Conservation (phyloP, 106 monocot genomes). For the Acanthochlamys bracteata region DNA sequence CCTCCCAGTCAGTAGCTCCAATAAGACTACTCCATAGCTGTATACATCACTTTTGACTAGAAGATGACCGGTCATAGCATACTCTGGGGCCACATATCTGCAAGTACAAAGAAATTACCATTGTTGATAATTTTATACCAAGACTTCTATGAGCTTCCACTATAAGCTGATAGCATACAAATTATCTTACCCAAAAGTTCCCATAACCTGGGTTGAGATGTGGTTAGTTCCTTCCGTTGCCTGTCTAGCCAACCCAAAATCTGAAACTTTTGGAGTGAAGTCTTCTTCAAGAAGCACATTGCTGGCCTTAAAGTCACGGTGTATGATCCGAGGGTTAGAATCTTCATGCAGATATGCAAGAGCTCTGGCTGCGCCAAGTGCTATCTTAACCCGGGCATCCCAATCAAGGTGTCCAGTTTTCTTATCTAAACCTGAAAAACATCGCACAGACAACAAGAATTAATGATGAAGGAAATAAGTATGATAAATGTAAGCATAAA, state of each 20-base stretch:
- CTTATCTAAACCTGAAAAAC: conserved; percentile 62
- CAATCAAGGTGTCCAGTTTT: conserved; percentile 44
- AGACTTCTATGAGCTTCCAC: no score
- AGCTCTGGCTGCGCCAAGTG: conserved; percentile 91
- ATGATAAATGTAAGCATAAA: no score
- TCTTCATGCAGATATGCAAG: conserved; percentile 95
- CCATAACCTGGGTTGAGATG: conserved; percentile 90
- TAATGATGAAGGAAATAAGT: no score
- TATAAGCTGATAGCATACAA: not conserved
- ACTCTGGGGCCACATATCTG: conserved; percentile 98
- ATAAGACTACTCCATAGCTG: conserved; percentile 88
- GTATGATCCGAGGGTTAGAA: conserved; percentile 93
- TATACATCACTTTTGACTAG: conserved; percentile 96
- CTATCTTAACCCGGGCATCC: conserved; percentile 92
- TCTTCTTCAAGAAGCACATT: conserved; percentile 88
- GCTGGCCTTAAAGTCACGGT: conserved; percentile 94
- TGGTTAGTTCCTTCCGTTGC: conserved; percentile 80
- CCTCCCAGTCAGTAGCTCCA: conserved; percentile 84
- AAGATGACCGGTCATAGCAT: conserved; percentile 96
- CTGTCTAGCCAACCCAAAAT: conserved; percentile 94
- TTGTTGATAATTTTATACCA: no score
- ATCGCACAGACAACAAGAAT: not conserved
- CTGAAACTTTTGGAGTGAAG: conserved; percentile 90
- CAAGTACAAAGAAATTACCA: not conserved
- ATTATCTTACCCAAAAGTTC: conserved; percentile 83